These are phyloP conservation scores for Hemisphaericaspora xylofermentans DNA, from an alignment of 1,139 yeast species.

Conservation along the genomic window DNA sequence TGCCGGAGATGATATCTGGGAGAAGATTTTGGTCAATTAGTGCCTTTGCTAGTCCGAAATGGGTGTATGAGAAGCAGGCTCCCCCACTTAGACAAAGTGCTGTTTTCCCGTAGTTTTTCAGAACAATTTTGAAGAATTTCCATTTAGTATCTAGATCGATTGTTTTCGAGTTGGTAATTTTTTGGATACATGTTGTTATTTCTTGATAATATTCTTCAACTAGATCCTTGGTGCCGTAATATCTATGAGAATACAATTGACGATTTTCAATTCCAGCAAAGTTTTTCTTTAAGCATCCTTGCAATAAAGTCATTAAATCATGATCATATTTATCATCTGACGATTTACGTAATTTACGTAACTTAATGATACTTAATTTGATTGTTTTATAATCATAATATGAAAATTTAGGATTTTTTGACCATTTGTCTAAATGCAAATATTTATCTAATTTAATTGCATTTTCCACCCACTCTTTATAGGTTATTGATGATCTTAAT, in stretches of 20 bases:
- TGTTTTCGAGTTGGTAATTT: conserved; percentile 38
- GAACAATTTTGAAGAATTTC: conserved; percentile 55
- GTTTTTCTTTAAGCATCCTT: conserved; percentile 68
- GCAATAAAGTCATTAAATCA: conserved; percentile 56
- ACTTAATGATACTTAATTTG: conserved; percentile 45
- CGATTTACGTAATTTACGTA: conserved; percentile 35
- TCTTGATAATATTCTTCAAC: conserved; percentile 57
- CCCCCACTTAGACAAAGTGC: conserved; percentile 80
- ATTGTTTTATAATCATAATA: conserved; percentile 70
- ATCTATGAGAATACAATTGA: conserved; percentile 68
- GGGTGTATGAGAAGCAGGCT: conserved; percentile 75
- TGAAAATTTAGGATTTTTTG: conserved; percentile 57
- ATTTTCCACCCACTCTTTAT: conserved; percentile 61
- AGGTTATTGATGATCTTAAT: conserved; percentile 48
- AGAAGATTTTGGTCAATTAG: conserved; percentile 62
- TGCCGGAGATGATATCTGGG: conserved; percentile 73
- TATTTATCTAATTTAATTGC: conserved; percentile 59
- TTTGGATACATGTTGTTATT: conserved; percentile 48
- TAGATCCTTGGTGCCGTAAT: conserved; percentile 69
- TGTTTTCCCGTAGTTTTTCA: conserved; percentile 68
- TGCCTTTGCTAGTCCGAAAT: conserved; percentile 76
- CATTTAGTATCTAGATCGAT: conserved; percentile 45
- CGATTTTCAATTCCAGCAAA: conserved; percentile 81
- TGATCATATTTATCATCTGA: conserved; percentile 33
- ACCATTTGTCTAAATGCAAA: conserved; percentile 65